These are phyloP conservation scores for Eucalyptus leucophloia DNA, from an alignment of 345 rosid genomes.

Conservation along the genomic window DNA sequence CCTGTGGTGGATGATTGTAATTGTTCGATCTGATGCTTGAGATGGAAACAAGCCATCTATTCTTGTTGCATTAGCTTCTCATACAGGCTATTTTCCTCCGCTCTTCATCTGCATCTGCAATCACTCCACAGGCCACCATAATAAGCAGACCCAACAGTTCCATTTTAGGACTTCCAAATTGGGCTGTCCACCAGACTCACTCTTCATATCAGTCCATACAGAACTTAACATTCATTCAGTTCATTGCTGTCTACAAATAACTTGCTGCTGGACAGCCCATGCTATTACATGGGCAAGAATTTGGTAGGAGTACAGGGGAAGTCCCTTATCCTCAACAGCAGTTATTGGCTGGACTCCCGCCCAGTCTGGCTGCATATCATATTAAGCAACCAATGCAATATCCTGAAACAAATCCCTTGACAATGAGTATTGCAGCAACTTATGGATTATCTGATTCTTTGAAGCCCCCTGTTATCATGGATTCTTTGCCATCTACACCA, in stretches of 20 bases:
- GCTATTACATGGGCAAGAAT: neutral
- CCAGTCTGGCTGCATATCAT: neutral
- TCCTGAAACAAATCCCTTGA: neutral
- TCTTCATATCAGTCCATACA: neutral
- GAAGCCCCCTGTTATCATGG: neutral
- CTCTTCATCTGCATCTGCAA: neutral
- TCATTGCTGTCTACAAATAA: neutral
- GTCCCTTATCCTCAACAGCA: neutral
- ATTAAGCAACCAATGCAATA: neutral
- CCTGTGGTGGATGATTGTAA: too few relatives aligned
- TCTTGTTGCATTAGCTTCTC: neutral
- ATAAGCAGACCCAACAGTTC: too few relatives aligned
- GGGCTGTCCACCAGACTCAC: neutral
- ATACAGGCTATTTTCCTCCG: neutral
- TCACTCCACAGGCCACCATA: neutral
- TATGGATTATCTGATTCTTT: neutral
- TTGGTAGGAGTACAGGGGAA: neutral
- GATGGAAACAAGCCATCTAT: neutral
- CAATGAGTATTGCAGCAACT: neutral
- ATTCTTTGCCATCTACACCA: neutral
- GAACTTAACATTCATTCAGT: neutral
- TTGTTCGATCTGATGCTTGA: neutral
- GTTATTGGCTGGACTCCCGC: neutral
- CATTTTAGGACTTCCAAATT: neutral
- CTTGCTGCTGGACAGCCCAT: neutral